Conservation (phyloP, 495 filamentous ascomycete species). For the Lepidopterella palustris region DNA sequence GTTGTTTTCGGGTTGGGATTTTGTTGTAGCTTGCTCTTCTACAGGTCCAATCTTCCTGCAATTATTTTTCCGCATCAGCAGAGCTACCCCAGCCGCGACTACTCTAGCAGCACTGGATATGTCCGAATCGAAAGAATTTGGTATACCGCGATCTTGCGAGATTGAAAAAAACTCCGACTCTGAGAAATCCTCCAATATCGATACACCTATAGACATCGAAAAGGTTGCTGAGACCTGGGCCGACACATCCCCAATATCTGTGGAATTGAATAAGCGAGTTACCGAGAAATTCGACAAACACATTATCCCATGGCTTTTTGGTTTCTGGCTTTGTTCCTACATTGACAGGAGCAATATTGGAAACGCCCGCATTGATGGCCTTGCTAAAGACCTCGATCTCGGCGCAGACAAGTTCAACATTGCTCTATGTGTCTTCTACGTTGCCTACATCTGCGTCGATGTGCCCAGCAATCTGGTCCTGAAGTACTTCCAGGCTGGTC, state of each 20-base stretch:
- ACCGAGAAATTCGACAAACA: conserved; percentile 38
- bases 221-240: conserved; percentile 13
- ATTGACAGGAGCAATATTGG: conserved; percentile 51
- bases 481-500: conserved; percentile 37
- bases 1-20: too few relatives aligned
- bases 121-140: too few relatives aligned
- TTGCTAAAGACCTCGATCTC: conserved; percentile 40
- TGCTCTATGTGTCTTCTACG: conserved; percentile 45
- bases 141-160: too few relatives aligned
- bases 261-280: conserved; percentile 31
- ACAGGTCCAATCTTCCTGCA: too few relatives aligned
- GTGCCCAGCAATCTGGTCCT: conserved; percentile 43
- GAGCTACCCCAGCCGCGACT: too few relatives aligned
- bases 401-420: conserved; percentile 42
- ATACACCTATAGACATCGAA: too few relatives aligned
- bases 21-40: too few relatives aligned
- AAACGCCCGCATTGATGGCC: conserved; percentile 43
- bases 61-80: too few relatives aligned
- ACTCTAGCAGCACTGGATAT: too few relatives aligned
- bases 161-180: too few relatives aligned
- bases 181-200: too few relatives aligned
- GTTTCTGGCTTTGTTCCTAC: conserved; percentile 47
- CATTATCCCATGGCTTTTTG: conserved; percentile 47
- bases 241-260: neutral
- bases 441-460: conserved; percentile 47